Evolutionary conservation across 495 filamentous ascomycete species (phyloP), one percentile per base, ranked within the genome.

Genomic region (Aspergillus olivimuriae): DNA sequence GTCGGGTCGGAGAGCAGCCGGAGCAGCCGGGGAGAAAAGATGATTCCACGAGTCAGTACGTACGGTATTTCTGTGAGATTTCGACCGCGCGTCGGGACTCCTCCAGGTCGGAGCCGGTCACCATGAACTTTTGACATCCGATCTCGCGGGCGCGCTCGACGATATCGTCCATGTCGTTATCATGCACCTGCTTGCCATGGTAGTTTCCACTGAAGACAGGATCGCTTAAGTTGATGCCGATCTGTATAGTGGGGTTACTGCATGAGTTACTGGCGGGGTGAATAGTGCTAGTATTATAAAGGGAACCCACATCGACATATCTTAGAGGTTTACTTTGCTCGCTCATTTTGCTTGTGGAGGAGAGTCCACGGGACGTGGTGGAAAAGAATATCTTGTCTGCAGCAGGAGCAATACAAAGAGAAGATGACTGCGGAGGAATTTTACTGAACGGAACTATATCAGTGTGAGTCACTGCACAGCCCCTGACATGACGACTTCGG

Each of bases 211-310:
- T 70, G 65, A 89, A 98, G 50, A 94, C 83, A 18, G 84, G 80
- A 48, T 97, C 92, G 39, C 86, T 82, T 30, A 98, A 73, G 65
- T 98, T 98, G 70, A 98, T 95, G 26, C 92, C 92, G 42, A 97
- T 77, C 78, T 83, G 49, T 12, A 34, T 15, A 31, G 14, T 18
- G 4, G 35, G 11, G n/a, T 36, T 34, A 15, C n/a, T 19, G n/a
- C 2, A 41, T 60, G 33, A 58, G 50, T 31, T 52, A 45, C 22
- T 24, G 30, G 8, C 7, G 9, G 2, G 39, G n/a, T 15, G 30
- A 18, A 23, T 15, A 9, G 16, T 19, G 6, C 16, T 17, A 16
- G 11, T 21, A 22, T 10, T 14, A 38, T 5, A 5, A 36, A 24
- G 10, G 4, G 19, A 40, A 60, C 68, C 6, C 28, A 73, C 69